These are phyloP conservation scores for Xerocomellus chrysenteron DNA, from an alignment of 768 basidiomycete genomes.

Conservation along the genomic window DNA sequence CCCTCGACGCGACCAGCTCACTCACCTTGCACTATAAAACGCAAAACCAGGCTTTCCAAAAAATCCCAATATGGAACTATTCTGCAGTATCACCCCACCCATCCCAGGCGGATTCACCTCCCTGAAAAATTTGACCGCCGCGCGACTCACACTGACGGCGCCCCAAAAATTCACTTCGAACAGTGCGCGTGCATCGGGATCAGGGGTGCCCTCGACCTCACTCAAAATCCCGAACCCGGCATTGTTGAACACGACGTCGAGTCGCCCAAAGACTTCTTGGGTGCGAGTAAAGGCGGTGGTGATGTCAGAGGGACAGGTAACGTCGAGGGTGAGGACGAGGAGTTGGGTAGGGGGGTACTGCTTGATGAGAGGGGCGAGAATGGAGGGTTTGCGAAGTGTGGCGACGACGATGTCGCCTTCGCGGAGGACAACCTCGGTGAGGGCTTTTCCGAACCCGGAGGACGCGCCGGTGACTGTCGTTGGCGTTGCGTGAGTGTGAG, in stretches of 20 bases:
- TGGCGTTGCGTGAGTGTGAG: background rate
- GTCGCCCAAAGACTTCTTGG: constrained; percentile 34
- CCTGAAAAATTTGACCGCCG: constrained; percentile 32
- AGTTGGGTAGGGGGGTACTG: constrained; percentile 31
- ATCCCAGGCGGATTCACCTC: constrained; percentile 28
- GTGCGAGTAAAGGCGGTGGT: constrained; percentile 33
- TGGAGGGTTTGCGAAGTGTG: constrained; percentile 39
- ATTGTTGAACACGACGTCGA: constrained; percentile 48
- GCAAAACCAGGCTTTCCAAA: constrained; percentile 2
- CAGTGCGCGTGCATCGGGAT: constrained; percentile 29
- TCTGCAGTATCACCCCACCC: constrained; percentile 15
- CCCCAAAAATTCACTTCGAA: constrained; percentile 35
- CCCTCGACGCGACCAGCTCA: background rate
- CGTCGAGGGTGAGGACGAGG: constrained; percentile 40
- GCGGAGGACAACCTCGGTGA: constrained; percentile 32
- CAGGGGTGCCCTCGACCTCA: constrained; percentile 36
- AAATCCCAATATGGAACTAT: constrained; percentile 9
- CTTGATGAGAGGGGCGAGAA: constrained; percentile 23
- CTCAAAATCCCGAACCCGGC: constrained; percentile 31
- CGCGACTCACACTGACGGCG: constrained; percentile 16
- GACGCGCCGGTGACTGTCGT: constrained; percentile 32
- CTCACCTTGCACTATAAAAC: constrained; percentile 13
- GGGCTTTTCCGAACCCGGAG: constrained; percentile 37
- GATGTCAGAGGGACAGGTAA: constrained; percentile 33
- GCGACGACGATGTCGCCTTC: constrained; percentile 41